Base-by-base conservation (phyloP, 139 green algal genomes). In the Coelastrella sp. region DNA sequence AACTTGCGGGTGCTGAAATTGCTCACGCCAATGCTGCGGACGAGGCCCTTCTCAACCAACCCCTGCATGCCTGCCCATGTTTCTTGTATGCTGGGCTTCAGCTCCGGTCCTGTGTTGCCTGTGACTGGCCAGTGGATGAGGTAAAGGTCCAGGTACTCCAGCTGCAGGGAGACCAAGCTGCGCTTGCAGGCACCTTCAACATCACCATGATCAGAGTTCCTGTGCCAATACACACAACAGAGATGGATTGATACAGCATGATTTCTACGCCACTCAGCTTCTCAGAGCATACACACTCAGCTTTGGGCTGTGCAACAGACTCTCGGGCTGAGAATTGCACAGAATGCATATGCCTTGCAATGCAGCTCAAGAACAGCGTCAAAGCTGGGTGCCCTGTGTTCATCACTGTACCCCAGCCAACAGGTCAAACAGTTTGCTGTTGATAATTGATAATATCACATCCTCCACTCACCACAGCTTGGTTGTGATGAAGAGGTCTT, bases 1-100 rank as follows among this genome's bases (percentile, higher is more conserved):
- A 97, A 92, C 93, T 99, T 98, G 22, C 78, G 70, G 0, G 80
- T 82, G 8, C 89, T 95, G 88, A 98, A 97, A 92, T 99, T 99
- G 93, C 87, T 95, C 0, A 98, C 91, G 8, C 97, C 97, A 70
- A 99, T 98, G 76, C 78, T 87, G 66, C 92, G 93, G 17, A 97
- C 94, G 57, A 98, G 66, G 8, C 94, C 94, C 27, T 95, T 85
- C 0, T 93, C 91, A 10, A 98, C 97, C 57, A 96, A 90, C 9
- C 80, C 61, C 91, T 97, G 94, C 95, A 97, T 96, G 11, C 93
- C 94, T 22, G 84, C 19, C 95, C 95, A 97, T 0, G 93, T 94
- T 70, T 94, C 93, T 35, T 84, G 35, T 27, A 93, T 82, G 14
- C 92, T 73, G 0, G 96, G 96, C n/a, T 83, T 72, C 9, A 98